These are phyloP conservation scores for Neophaeococcomyces aloes DNA, from an alignment of 2,329 filamentous ascomycete genomes.

Conservation along the genomic window DNA sequence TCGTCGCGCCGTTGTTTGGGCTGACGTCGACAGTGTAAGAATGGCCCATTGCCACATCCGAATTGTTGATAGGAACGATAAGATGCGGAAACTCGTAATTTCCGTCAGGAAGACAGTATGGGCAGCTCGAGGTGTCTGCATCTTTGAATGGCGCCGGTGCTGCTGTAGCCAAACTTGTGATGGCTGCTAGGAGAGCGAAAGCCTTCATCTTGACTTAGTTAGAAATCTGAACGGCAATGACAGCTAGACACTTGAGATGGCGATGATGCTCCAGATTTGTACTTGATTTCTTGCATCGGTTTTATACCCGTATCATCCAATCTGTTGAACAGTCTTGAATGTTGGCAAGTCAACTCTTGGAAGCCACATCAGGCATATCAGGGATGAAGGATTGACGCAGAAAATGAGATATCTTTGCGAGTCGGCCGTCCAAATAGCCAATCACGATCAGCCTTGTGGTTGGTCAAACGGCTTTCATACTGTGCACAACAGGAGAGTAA, in stretches of 20 bases:
- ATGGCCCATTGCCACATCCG: conserved; percentile 42
- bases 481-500: conserved; percentile 1
- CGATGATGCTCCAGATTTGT: too few species aligned
- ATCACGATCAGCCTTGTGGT: neutral
- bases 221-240: too few species aligned
- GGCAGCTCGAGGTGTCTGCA: conserved; percentile 2
- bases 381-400: too few species aligned
- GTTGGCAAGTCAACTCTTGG: too few species aligned
- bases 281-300: too few species aligned
- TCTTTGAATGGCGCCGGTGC: neutral
- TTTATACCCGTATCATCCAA: too few species aligned
- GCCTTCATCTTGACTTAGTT: conserved; percentile 1
- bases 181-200: neutral
- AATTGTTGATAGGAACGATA: conserved; percentile 49
- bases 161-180: neutral
- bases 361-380: neutral
- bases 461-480: neutral
- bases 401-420: neutral
- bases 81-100: conserved; percentile 49
- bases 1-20: conserved; percentile 35
- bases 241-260: too few species aligned
- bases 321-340: too few species aligned
- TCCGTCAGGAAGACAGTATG: conserved; percentile 6
- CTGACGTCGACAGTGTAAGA: conserved; percentile 39
- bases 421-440: neutral